Evolutionary conservation across 2,329 filamentous ascomycete species (phyloP).

Genomic region (Thielaviopsis euricoi): DNA sequence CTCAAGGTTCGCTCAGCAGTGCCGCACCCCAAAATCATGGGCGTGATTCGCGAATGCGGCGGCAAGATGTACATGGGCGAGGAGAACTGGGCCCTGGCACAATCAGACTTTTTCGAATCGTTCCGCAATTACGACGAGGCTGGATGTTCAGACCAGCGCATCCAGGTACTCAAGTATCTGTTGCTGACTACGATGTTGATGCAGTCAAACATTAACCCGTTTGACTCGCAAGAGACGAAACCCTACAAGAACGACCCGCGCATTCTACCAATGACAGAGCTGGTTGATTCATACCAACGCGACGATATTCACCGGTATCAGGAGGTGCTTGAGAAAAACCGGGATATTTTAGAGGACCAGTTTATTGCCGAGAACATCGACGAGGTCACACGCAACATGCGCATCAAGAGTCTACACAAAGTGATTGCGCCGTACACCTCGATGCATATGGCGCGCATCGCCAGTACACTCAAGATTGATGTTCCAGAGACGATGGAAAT

Average conservation of each 20-base stretch:
- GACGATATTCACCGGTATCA: constrained; percentile 91
- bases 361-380: constrained; percentile 99
- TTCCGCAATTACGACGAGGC: constrained; percentile 99
- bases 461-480: constrained; percentile 71
- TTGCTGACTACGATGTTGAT: constrained; percentile 96
- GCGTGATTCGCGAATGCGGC: constrained; percentile 93
- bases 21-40: constrained; percentile 97
- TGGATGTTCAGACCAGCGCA: constrained; percentile 72
- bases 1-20: constrained; percentile 91
- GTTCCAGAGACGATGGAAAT: constrained; percentile 85
- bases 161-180: constrained; percentile 93
- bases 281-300: constrained; percentile 90
- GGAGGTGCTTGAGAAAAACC: constrained; percentile 69
- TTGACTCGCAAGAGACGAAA: constrained; percentile 97
- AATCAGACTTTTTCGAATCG: constrained; percentile 95
- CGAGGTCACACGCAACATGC: constrained; percentile 95
- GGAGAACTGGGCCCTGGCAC: constrained; percentile 96
- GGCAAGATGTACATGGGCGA: constrained; percentile 99
- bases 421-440: constrained; percentile 88
- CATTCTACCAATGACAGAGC: constrained; percentile 90
- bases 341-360: constrained; percentile 74
- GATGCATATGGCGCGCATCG: constrained; percentile 78
- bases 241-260: constrained; percentile 92
- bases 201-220: constrained; percentile 96
- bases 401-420: constrained; percentile 86